Base-by-base conservation (phyloP, 148 eudicot species). In the Dianthus caryophyllus region DNA sequence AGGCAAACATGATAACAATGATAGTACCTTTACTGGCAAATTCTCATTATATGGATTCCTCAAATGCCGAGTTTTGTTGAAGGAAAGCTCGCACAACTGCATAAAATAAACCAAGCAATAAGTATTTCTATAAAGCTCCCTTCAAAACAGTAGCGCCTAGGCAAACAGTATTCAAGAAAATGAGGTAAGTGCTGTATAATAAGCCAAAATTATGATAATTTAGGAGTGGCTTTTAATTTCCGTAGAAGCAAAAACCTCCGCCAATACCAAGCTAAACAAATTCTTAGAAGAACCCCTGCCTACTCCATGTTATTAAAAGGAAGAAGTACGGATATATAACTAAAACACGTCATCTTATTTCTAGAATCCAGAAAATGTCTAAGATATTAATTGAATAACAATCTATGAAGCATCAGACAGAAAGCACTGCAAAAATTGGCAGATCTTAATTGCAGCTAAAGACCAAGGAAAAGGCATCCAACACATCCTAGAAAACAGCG, bases 1-100 rank as follows among this genome's bases (percentile, higher is more conserved):
- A 53, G 57, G 25, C 4, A 49, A 67, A 47, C 47, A 77, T 18
- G 56, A 24, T n/a, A n/a, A n/a, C 27, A 21, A 60, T 69, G 33
- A 49, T 62, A 39, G 46, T 87, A 93, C 98, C 96, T 93, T 93
- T 73, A 93, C 98, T 30, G 98, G 98, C 57, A 93, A 77, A 75
- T 89, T 93, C 74, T 93, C 98, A 67, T 93, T 93, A 77, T 79
- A 93, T 20, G 98, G 98, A 71, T 93, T 93, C 83, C 98, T 84
- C 90, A 93, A 78, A 77, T 87, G 89, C 72, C 95, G 91, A 52
- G 98, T 93, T 83, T 89, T 87, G 72, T 93, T 86, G 77, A 93
- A 93, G 68, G 98, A 83, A 74, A 93, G 74, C 82, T 93, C 98
- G 76, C 95, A 84, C 39, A 93, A 85, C 98, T 93, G 95, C 89